phyloP scores from a whole-genome alignment of 306 rosid genomes.

The Pachyrhizus erosus region DNA sequence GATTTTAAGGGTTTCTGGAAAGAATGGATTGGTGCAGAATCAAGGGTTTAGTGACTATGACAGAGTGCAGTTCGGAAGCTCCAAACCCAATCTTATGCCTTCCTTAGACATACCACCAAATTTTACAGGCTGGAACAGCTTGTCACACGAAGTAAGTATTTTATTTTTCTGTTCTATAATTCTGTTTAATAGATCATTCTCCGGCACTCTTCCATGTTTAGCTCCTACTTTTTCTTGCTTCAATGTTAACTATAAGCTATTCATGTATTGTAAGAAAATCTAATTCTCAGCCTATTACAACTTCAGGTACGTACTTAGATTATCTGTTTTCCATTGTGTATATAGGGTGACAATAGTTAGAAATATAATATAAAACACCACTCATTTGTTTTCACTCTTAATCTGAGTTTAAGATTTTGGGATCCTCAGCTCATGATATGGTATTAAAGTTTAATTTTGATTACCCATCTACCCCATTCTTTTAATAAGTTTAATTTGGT shows the following conservation, averaged over 20 bases:
- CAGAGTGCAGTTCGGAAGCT: slow-evolving; percentile 53
- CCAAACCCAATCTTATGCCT: slow-evolving; percentile 44
- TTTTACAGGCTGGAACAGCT: slow-evolving; percentile 59
- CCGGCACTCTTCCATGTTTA: background rate
- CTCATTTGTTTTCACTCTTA: background rate
- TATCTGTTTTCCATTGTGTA: slow-evolving; percentile 3
- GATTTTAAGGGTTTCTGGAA: slow-evolving; percentile 61
- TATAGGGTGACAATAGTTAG: background rate
- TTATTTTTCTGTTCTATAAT: background rate
- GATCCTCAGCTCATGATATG: background rate
- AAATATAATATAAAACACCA: background rate
- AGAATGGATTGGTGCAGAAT: slow-evolving; percentile 59
- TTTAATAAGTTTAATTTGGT: background rate
- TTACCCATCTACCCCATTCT: background rate
- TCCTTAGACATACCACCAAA: slow-evolving; percentile 49
- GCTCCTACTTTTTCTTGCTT: slow-evolving; percentile 15
- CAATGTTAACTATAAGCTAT: background rate
- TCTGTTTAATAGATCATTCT: slow-evolving; percentile 12
- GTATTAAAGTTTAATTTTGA: background rate
- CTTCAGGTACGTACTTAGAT: background rate
- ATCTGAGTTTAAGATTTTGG: background rate
- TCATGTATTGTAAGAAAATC: background rate
- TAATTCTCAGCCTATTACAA: background rate
- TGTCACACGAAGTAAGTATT: slow-evolving; percentile 55
- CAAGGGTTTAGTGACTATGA: slow-evolving; percentile 55